Evolutionary conservation across 2,329 filamentous ascomycete genomes (phyloP), one percentile per base, ranked within the genome.

Genomic region (Blastomyces parvus): DNA sequence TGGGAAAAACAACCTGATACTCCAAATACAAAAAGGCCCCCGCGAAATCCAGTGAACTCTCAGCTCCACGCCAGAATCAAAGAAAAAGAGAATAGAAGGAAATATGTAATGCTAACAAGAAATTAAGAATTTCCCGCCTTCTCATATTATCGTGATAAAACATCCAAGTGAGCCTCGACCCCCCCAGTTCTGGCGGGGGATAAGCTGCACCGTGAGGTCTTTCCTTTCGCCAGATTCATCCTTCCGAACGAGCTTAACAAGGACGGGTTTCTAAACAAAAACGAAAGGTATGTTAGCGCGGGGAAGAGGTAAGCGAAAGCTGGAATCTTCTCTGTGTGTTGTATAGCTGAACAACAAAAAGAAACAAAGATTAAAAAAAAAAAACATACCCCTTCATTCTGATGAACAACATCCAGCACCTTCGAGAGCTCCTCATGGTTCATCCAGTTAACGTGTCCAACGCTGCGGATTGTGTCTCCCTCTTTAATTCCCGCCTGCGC

Each of bases 81-180:
- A 48, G n/a, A 25, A 25, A n/a, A n/a, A 48, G 9, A 48, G 8
- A 7, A 53, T 1, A 3, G n/a, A 13, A 27, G 5, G n/a, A 19
- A 30, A 33, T 8, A 0, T 19, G 2, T 5, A 27, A 8, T 19
- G 30, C 6, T 53, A 33, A 53, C 8, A 53, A 8, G 5, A 53
- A 53, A 19, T n/a, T n/a, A n/a, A n/a, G n/a, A n/a, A n/a, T n/a
- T 38, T 9, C 19, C 27, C 33, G 11, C 19, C 17, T 6, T 19
- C 30, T 83, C 79, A 96, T 63, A 95, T 69, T 33, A 90, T 91
- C 68, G 96, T 78, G 67, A 97, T 84, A 78, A 97, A 92, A 74
- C 93, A 99, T 62, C 93, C 93, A 70, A 99, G 79, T 74, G 95
- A 79, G 14, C 93, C 94, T 74, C 91, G 83, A 38, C 94, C 94